phyloP scores from a whole-genome alignment of 352 stramenopile species.

The Pythium graminicola region DNA sequence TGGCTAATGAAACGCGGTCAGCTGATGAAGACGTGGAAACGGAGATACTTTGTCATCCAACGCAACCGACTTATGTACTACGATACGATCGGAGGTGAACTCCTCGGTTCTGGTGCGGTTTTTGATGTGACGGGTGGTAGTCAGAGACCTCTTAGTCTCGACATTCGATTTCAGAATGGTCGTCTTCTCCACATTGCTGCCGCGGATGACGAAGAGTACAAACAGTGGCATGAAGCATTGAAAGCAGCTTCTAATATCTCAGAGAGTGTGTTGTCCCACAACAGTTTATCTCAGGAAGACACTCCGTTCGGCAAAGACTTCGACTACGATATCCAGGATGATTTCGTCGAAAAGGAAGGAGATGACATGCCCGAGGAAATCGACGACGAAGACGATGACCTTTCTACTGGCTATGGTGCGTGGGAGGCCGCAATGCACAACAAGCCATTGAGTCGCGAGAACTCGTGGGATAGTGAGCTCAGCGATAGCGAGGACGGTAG shows the following conservation, averaged over 20 bases:
- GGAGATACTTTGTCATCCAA: slow-evolving; percentile 66
- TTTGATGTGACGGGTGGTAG: slow-evolving; percentile 54
- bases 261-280: slow-evolving; percentile 54
- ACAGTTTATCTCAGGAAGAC: slow-evolving; percentile 19
- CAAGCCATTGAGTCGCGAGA: slow-evolving; percentile 25
- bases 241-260: slow-evolving; percentile 49
- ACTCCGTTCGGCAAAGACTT: slow-evolving; percentile 45
- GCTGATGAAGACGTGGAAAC: slow-evolving; percentile 80
- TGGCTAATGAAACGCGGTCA: slow-evolving; percentile 82
- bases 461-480: slow-evolving; percentile 30
- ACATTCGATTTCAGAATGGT: slow-evolving; percentile 70
- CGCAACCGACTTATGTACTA: slow-evolving; percentile 63
- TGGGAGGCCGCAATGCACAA: slow-evolving; percentile 63
- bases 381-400: slow-evolving; percentile 16
- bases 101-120: slow-evolving; percentile 56
- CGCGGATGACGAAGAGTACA: slow-evolving; percentile 44
- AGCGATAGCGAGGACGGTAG: slow-evolving; percentile 16
- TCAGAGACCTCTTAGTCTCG: slow-evolving; percentile 53
- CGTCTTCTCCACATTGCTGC: slow-evolving; percentile 59
- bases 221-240: slow-evolving; percentile 49
- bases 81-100: slow-evolving; percentile 26
- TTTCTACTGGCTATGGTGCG: slow-evolving; percentile 30
- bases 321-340: slow-evolving; percentile 33
- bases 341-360: slow-evolving; percentile 6
- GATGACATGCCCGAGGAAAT: slow-evolving; percentile 22